A percentile compares a stretch with the other conserved stretches of the same genome.
phyloP scores from a whole-genome alignment of 352 stramenopile species.

The Pythium aquatile region DNA sequence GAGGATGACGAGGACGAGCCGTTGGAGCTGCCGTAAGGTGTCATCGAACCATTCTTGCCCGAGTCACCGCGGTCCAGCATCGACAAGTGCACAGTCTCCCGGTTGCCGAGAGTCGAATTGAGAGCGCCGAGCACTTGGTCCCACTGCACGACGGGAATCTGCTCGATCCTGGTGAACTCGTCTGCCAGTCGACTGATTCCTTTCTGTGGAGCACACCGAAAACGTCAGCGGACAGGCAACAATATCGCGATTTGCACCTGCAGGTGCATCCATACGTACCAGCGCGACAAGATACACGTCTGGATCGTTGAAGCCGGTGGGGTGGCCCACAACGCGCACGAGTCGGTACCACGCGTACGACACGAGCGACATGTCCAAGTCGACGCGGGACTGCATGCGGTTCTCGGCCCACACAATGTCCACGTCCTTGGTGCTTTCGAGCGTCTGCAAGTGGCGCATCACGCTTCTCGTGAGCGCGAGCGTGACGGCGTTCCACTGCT shows the following conservation, averaged over 20 bases:
- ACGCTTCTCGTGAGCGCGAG: slow-evolving; percentile 71
- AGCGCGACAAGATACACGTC: slow-evolving; percentile 84
- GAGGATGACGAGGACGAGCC: slow-evolving; percentile 14
- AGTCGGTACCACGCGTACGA: slow-evolving; percentile 85
- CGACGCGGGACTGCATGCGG: slow-evolving; percentile 61
- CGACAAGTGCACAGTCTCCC: slow-evolving; percentile 22
- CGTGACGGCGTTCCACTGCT: slow-evolving; percentile 83
- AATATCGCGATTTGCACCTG: not conserved
- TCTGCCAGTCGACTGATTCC: slow-evolving; percentile 75
- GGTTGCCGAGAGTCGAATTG: slow-evolving; percentile 38
- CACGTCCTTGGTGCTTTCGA: slow-evolving; percentile 53
- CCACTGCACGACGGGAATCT: slow-evolving; percentile 70
- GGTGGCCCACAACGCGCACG: slow-evolving; percentile 79
- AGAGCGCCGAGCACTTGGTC: slow-evolving; percentile 67
- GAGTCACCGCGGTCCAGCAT: slow-evolving; percentile 36
- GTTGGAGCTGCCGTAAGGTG: slow-evolving; percentile 7
- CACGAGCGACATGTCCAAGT: slow-evolving; percentile 70
- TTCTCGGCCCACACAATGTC: slow-evolving; percentile 77
- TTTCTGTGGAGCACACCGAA: slow-evolving; percentile 38
- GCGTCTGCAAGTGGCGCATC: slow-evolving; percentile 66
- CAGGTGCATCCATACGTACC: slow-evolving; percentile 28
- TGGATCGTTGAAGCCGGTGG: slow-evolving; percentile 73
- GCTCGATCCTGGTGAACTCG: slow-evolving; percentile 68
- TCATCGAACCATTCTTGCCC: slow-evolving; percentile 9
- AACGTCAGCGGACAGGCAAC: not conserved